Percentiles rank a stretch among this genome's conserved stretches.
phyloP scores from a whole-genome alignment of 202 grass and related monocot genomes.

The Alloteropsis angusta region DNA sequence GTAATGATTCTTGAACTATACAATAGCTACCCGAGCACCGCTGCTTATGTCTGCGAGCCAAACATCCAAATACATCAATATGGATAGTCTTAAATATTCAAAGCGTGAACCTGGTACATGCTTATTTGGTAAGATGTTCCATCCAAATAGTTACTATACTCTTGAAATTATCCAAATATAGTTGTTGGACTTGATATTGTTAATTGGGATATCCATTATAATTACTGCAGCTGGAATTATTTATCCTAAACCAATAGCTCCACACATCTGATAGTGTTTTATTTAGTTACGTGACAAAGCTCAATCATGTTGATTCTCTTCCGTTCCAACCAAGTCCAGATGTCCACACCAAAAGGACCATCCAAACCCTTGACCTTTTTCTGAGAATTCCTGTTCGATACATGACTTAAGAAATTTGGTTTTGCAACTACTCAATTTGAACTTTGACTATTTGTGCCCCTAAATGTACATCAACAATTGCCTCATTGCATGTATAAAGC shows the following conservation, averaged over 20 bases:
- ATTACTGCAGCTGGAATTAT: background rate
- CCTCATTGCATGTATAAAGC: background rate
- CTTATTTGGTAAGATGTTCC: background rate
- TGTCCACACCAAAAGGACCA: background rate
- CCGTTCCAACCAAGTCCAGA: background rate
- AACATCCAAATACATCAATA: conserved; percentile 12
- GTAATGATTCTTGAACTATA: conserved; percentile 35
- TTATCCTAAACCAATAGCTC: background rate
- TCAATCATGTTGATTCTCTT: background rate
- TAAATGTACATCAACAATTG: background rate
- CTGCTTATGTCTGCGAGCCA: conserved; percentile 39
- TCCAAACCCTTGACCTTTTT: background rate
- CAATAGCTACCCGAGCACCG: conserved; percentile 26
- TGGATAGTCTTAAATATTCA: background rate
- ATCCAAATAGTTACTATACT: conserved; percentile 17
- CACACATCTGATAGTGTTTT: background rate
- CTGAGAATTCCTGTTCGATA: background rate
- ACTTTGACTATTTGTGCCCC: background rate
- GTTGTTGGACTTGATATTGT: background rate
- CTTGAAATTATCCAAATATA: background rate
- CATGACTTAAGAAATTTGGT: background rate
- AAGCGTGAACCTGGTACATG: background rate
- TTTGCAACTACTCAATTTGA: background rate
- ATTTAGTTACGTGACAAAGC: background rate
- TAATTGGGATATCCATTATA: background rate